Evolutionary conservation across 1,284 basidiomycete species (phyloP).

Genomic region (Marasmius tenuissimus): DNA sequence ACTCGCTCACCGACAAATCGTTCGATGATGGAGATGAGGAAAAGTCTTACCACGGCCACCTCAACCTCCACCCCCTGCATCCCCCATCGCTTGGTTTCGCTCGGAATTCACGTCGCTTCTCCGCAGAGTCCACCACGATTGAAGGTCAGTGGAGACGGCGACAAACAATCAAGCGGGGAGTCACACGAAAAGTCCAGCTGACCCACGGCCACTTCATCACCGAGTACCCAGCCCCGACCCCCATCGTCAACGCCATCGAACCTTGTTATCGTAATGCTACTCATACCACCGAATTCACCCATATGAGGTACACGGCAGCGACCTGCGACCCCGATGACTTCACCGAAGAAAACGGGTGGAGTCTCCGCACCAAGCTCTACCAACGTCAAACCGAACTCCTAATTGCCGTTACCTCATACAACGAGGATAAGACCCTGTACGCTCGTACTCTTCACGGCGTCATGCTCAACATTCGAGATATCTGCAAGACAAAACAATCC

Average conservation of each 20-base stretch:
- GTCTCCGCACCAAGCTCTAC: conserved; percentile 68
- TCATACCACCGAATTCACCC: conserved; percentile 71
- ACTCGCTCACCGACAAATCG: too few relatives aligned
- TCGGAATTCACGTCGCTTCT: background rate
- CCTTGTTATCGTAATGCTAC: conserved; percentile 54
- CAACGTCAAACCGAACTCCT: conserved; percentile 76
- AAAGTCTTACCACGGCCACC: background rate
- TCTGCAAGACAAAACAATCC: conserved; percentile 93
- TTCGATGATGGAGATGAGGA: background rate
- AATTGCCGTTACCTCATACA: conserved; percentile 71
- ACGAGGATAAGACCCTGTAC: conserved; percentile 79
- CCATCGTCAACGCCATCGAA: conserved; percentile 79
- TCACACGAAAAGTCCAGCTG: conserved; percentile 80
- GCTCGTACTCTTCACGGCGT: conserved; percentile 91
- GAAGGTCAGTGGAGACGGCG: conserved; percentile 56
- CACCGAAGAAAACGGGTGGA: conserved; percentile 63
- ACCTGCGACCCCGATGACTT: conserved; percentile 87
- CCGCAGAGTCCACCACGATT: background rate
- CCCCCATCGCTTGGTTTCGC: background rate
- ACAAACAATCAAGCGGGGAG: conserved; percentile 75
- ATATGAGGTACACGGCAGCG: conserved; percentile 80
- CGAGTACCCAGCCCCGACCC: conserved; percentile 80
- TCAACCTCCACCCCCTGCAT: background rate
- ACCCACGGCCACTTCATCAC: conserved; percentile 83
- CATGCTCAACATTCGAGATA: conserved; percentile 97